Base-by-base conservation (phyloP, 805 yeast species). In the Lipomyces lipofer region DNA sequence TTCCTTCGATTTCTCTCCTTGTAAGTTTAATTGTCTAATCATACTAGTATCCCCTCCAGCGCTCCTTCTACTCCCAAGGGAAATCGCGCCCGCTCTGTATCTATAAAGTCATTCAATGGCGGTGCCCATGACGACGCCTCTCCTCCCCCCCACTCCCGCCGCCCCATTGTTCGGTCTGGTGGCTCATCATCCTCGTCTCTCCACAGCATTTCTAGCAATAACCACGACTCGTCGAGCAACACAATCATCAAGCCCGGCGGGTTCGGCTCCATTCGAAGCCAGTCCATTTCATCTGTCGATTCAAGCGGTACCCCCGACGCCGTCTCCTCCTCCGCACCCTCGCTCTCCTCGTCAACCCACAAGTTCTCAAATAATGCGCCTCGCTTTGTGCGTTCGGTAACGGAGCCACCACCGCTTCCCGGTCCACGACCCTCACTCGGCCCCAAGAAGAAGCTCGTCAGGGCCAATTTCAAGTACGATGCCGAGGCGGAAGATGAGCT, bases 401-500 rank as follows among this genome's bases (percentile, higher is more conserved):
- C 59, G 21, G 62, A 58, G 35, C 59, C 59, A 3, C 54, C 62
- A 4, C 60, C 56, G 17, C 32, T 52, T 19, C 53, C 59, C 19
- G 54, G 50, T 19, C 59, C 56, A 7, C 60, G 58, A 5, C 59
- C 58, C 1, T 44, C 53, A 13, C 51, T 51, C 10, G 50, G 32
- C 13, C 49, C 53, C n/a, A 48, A 49, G 42, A 43, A 43, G 47
- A 58, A 58, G 40, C 51, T 54, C 30, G 62, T 58, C 43, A 58
- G 54, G 43, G 62, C 59, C 27, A 52, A 55, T 39, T 49, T 57
- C 50, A 30, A 36, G 28, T 54, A 60, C 47, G 61, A 55, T 12
- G 64, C 61, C 21, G 64, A 60, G 39, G 57, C 52, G 25, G 63
- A 51, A 15, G 62, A 62, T 30, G 65, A 62, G 45, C 51, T 63